Evolutionary conservation across 192 early-diverging fungal species (phyloP).

Genomic region (Pecoramyces ruminantium): DNA sequence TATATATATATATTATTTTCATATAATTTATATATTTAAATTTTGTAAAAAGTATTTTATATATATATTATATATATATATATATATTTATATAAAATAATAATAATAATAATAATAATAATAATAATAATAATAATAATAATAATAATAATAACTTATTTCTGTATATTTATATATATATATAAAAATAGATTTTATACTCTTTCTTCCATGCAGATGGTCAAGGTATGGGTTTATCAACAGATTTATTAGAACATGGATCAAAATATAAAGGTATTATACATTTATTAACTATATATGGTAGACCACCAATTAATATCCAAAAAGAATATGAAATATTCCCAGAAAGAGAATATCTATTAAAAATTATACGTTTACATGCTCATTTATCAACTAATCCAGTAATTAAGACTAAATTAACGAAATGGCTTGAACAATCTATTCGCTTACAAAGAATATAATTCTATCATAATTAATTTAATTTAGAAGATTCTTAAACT

Average conservation of each 20-base stretch:
- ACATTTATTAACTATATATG: not conserved
- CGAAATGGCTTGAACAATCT: not conserved
- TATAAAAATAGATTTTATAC: constrained; percentile 8
- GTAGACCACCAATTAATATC: not conserved
- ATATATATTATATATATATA: not conserved
- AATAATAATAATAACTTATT: too few species aligned
- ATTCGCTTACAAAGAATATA: not conserved
- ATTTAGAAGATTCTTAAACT: too few species aligned
- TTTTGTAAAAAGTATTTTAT: not conserved
- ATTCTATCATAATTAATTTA: too few species aligned
- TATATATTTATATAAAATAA: too few species aligned
- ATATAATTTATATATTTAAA: too few species aligned
- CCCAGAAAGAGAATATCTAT: not conserved
- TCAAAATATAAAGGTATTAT: not conserved
- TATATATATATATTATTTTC: too few species aligned
- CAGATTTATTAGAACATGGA: not conserved
- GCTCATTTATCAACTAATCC: not conserved
- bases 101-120: too few species aligned
- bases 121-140: too few species aligned
- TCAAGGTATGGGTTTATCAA: constrained; percentile 17
- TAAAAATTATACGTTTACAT: not conserved
- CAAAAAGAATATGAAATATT: not conserved
- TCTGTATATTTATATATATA: too few species aligned
- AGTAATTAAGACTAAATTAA: not conserved
- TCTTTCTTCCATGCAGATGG: constrained; percentile 35